phyloP scores from a whole-genome alignment of 2,329 filamentous ascomycete species.

The Fusarium sp. region DNA sequence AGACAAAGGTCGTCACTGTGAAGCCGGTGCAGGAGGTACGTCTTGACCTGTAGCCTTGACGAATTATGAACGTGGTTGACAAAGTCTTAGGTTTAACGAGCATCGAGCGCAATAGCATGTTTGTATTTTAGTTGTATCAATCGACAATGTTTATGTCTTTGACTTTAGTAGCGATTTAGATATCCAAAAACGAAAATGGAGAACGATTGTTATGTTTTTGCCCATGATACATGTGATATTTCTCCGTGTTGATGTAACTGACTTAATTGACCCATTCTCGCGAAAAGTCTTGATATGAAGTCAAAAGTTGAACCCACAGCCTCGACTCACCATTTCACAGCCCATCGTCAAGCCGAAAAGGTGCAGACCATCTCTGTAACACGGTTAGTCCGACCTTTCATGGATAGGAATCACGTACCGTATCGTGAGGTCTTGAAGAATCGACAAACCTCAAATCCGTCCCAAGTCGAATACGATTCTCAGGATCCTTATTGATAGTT shows the following conservation, averaged over 20 bases:
- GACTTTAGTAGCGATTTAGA: background rate
- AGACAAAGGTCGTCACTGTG: slow-evolving; percentile 57
- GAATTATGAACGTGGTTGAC: slow-evolving; percentile 3
- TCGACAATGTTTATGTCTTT: background rate
- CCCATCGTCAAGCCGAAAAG: slow-evolving; percentile 5
- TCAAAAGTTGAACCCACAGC: background rate
- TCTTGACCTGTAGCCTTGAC: slow-evolving; percentile 10
- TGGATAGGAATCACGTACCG: background rate
- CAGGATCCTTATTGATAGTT: slow-evolving; percentile 21
- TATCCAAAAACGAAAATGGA: background rate
- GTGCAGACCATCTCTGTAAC: slow-evolving; percentile 7
- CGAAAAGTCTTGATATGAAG: background rate
- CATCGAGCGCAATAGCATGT: background rate
- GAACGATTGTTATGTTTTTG: background rate
- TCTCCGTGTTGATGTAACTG: background rate
- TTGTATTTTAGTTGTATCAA: slow-evolving; percentile 3
- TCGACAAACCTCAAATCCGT: slow-evolving; percentile 30
- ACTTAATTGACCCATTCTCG: background rate
- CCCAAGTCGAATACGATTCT: slow-evolving; percentile 22
- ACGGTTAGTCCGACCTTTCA: background rate
- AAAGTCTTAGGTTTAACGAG: slow-evolving; percentile 4
- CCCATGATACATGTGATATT: background rate
- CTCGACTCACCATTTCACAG: background rate
- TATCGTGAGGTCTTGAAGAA: slow-evolving; percentile 22
- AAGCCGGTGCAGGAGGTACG: slow-evolving; percentile 30